These are phyloP conservation scores for Dendrobium catenatum DNA, from an alignment of 106 monocot species.

Conservation along the genomic window DNA sequence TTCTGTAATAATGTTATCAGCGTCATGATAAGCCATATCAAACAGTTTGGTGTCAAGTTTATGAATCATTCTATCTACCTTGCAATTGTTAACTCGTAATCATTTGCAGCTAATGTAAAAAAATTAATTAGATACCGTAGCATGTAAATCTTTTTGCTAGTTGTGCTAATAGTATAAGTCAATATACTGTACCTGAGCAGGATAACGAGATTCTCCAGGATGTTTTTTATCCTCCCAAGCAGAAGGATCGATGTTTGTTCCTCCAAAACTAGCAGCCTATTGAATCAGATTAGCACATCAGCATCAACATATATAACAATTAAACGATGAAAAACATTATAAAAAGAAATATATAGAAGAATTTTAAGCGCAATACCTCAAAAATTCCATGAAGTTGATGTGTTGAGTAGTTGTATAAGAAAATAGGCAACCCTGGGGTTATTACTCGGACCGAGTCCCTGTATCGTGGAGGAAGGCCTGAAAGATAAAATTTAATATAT, in stretches of 20 bases:
- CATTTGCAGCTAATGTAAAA: no score
- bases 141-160: no score
- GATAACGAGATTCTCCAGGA: conserved; percentile 90
- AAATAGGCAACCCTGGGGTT: conserved; percentile 84
- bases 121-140: no score
- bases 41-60: no score
- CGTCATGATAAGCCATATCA: no score
- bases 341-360: neutral
- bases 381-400: conserved; percentile 97
- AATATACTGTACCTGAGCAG: conserved; percentile 65
- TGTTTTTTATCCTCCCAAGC: conserved; percentile 99
- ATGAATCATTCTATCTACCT: no score
- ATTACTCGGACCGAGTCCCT: conserved; percentile 89
- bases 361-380: conserved; percentile 36
- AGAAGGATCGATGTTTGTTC: conserved; percentile 83
- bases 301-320: neutral
- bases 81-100: no score
- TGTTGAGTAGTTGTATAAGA: conserved; percentile 93
- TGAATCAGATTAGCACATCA: neutral
- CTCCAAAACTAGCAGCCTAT: conserved; percentile 96
- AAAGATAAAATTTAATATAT: neutral
- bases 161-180: no score
- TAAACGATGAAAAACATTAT: neutral
- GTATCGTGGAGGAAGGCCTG: conserved; percentile 86
- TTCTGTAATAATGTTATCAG: no score